Conservation (phyloP, 148 eudicot genomes). For the Rhododendron griersonianum region DNA sequence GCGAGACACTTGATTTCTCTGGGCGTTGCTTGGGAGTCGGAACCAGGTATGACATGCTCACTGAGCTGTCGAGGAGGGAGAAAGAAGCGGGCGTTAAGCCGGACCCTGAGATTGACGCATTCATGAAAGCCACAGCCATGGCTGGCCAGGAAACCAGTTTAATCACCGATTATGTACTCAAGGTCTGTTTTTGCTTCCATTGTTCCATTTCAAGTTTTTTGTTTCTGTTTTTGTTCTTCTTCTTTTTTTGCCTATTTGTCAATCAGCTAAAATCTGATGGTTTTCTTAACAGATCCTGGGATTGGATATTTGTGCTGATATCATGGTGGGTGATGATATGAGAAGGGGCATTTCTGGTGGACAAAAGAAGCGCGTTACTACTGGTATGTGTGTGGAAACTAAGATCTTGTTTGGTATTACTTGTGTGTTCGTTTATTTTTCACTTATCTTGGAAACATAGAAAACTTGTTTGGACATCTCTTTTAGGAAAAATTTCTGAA, state of each 20-base stretch:
- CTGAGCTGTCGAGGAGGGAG: slow-evolving; percentile 27
- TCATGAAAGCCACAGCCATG: slow-evolving; percentile 32
- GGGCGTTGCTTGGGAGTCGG: slow-evolving; percentile 41
- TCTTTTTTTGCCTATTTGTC: neutral
- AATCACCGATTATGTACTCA: slow-evolving; percentile 36
- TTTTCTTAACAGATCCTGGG: neutral
- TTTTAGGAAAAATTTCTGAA: neutral
- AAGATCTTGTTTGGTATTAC: neutral
- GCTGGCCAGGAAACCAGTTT: slow-evolving; percentile 30
- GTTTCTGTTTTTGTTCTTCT: neutral
- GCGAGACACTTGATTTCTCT: slow-evolving; percentile 36
- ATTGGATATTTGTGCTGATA: slow-evolving; percentile 2
- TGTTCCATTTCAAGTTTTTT: neutral
- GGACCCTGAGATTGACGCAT: slow-evolving; percentile 30
- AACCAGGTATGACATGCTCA: slow-evolving; percentile 26
- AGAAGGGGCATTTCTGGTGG: slow-evolving; percentile 2
- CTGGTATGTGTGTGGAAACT: slow-evolving; percentile 5
- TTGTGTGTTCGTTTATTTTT: neutral
- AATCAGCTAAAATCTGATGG: neutral
- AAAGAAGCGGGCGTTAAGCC: slow-evolving; percentile 27
- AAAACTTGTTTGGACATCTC: neutral
- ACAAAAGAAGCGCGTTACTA: neutral
- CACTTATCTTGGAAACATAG: neutral
- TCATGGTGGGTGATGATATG: slow-evolving; percentile 1
- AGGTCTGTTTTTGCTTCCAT: slow-evolving; percentile 15